Evolutionary conservation across 2,329 filamentous ascomycete genomes (phyloP).

Genomic region (Epichloe sylvatica): DNA sequence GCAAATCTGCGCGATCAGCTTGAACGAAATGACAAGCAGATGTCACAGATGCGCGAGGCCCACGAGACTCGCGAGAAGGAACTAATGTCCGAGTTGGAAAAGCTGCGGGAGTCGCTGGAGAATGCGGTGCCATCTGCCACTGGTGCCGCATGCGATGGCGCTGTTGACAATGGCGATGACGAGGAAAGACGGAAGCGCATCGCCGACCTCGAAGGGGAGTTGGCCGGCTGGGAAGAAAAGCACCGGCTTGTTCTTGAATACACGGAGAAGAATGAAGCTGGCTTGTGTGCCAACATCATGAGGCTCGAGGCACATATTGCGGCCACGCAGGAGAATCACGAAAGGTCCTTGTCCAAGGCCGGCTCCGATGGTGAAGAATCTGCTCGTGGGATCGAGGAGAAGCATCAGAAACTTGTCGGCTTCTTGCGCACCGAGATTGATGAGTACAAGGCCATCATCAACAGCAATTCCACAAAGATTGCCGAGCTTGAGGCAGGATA

Average conservation of each 20-base stretch:
- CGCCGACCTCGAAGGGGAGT: constrained; percentile 52
- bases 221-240: constrained; percentile 61
- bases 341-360: constrained; percentile 27
- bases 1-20: constrained; percentile 79
- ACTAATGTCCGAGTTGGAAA: constrained; percentile 56
- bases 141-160: constrained; percentile 14
- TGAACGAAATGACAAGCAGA: constrained; percentile 69
- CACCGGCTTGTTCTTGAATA: constrained; percentile 57
- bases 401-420: constrained; percentile 46
- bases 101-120: constrained; percentile 44
- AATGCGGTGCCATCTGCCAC: constrained; percentile 10
- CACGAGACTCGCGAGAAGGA: constrained; percentile 64
- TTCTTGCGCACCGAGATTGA: constrained; percentile 62
- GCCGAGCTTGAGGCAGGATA: constrained; percentile 63
- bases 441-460: constrained; percentile 63
- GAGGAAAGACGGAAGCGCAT: constrained; percentile 35
- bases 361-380: constrained; percentile 27
- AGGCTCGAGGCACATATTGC: constrained; percentile 52
- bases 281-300: constrained; percentile 56
- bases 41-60: constrained; percentile 56
- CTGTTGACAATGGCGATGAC: constrained; percentile 16
- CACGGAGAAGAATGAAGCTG: constrained; percentile 57
- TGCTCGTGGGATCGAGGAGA: constrained; percentile 30
- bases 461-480: constrained; percentile 53
- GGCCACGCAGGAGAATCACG: constrained; percentile 38